Percentiles rank a stretch among this genome's conserved stretches.
Conservation (phyloP, 352 stramenopile species). For the Thalassiosira mediterranea region DNA sequence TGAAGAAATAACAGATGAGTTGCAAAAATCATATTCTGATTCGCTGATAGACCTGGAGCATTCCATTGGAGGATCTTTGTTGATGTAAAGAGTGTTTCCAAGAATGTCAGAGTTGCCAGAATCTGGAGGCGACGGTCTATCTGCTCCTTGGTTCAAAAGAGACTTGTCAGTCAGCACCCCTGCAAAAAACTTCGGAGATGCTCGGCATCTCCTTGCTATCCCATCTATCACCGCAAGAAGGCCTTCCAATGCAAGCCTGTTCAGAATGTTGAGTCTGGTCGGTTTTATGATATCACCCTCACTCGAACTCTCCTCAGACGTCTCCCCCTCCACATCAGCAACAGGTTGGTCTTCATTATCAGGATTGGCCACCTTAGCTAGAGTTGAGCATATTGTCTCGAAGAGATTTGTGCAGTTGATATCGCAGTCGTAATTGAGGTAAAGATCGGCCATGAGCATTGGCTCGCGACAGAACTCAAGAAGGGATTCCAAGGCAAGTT, state of each 20-base stretch:
- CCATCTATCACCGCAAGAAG: conserved; percentile 91
- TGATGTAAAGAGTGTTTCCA: conserved; percentile 18
- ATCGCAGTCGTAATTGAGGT: conserved; percentile 98
- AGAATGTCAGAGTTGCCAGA: conserved; percentile 42
- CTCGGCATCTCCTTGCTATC: conserved; percentile 87
- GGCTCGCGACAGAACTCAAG: conserved; percentile 98
- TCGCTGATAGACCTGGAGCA: conserved; percentile 10
- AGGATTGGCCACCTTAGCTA: conserved; percentile 82
- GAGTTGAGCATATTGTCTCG: conserved; percentile 93
- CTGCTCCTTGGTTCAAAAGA: conserved; percentile 11
- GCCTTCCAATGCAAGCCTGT: conserved; percentile 86
- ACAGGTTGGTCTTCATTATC: too few relatives aligned
- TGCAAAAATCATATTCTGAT: conserved; percentile 41
- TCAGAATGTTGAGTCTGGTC: conserved; percentile 81
- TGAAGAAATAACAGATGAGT: too few relatives aligned
- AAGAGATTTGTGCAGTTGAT: conserved; percentile 99
- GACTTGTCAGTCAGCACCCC: conserved; percentile 4
- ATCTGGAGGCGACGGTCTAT: conserved; percentile 17
- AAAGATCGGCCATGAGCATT: conserved; percentile 97
- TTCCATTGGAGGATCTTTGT: too few relatives aligned
- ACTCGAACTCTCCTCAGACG: conserved; percentile 26
- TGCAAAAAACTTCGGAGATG: conserved; percentile 18
- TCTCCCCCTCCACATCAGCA: conserved; percentile 2
- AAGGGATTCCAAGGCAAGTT: conserved; percentile 91
- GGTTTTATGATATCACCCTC: too few relatives aligned